Conservation (phyloP, 2,329 filamentous ascomycete species). For the Penicillium sp. region DNA sequence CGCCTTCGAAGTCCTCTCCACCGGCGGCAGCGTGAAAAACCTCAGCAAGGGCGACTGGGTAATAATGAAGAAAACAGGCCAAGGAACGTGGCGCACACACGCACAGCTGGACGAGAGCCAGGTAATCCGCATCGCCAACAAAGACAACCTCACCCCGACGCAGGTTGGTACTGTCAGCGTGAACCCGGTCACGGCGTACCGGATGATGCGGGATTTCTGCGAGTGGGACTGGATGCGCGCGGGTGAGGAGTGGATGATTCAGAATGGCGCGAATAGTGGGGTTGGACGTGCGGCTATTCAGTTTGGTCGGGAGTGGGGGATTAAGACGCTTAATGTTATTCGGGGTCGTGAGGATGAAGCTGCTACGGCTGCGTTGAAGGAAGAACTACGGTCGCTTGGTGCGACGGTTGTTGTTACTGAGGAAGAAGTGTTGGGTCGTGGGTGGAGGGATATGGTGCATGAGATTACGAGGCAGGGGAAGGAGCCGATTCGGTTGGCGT, state of each 20-base stretch:
- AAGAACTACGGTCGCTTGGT: too few species aligned
- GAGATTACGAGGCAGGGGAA: constrained; percentile 74
- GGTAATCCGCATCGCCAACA: constrained; percentile 72
- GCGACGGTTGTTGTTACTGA: constrained; percentile 68
- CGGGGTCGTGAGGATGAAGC: constrained; percentile 70
- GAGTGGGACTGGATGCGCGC: constrained; percentile 54
- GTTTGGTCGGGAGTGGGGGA: constrained; percentile 80
- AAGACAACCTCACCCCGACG: constrained; percentile 69
- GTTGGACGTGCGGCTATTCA: constrained; percentile 93
- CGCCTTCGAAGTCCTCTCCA: constrained; percentile 82
- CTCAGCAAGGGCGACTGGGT: constrained; percentile 88
- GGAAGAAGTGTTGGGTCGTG: constrained; percentile 54
- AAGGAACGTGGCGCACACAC: constrained; percentile 96
- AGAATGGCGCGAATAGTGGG: constrained; percentile 94
- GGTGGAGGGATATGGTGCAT: constrained; percentile 56
- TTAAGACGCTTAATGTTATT: constrained; percentile 88
- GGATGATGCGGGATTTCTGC: constrained; percentile 83
- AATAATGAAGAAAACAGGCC: constrained; percentile 78
- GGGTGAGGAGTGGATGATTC: constrained; percentile 91
- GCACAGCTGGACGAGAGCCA: constrained; percentile 66
- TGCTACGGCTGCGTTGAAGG: constrained; percentile 63
- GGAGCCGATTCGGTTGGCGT: constrained; percentile 73
- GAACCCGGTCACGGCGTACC: constrained; percentile 92
- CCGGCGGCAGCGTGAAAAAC: constrained; percentile 64
- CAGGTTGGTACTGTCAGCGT: constrained; percentile 89